phyloP scores from a whole-genome alignment of 2,329 filamentous ascomycete species.

The Ceratocystis ficicola region DNA sequence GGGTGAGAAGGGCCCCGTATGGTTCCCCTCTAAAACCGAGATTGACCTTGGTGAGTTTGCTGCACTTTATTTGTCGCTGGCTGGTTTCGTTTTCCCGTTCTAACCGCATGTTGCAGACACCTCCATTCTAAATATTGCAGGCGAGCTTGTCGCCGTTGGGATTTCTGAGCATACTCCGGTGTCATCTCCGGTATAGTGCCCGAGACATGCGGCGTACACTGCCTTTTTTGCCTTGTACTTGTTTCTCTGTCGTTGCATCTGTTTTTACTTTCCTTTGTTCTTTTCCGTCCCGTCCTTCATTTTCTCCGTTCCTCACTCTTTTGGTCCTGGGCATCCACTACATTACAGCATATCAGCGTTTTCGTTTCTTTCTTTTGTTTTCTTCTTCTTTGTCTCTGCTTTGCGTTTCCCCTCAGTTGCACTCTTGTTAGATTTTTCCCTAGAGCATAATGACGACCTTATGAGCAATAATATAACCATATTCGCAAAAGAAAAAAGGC shows the following conservation, averaged over 20 bases:
- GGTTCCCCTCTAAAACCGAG: constrained; percentile 21
- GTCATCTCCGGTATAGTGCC: constrained; percentile 6
- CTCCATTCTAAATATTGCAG: constrained; percentile 16
- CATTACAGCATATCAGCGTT: constrained; percentile 6
- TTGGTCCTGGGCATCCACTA: neutral
- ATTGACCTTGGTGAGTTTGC: constrained; percentile 19
- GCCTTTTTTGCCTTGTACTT: neutral
- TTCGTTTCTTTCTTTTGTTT: neutral
- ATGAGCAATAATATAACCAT: constrained; percentile 5
- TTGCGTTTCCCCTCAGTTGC: neutral
- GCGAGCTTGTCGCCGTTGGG: constrained; percentile 14
- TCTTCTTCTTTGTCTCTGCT: neutral
- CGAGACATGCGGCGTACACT: no score
- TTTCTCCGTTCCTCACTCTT: neutral
- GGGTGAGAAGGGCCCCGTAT: constrained; percentile 17
- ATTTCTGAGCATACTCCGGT: constrained; percentile 9
- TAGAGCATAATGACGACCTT: constrained; percentile 11
- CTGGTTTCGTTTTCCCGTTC: neutral
- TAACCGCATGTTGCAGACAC: constrained; percentile 10
- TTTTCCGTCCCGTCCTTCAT: neutral
- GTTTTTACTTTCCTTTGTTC: neutral
- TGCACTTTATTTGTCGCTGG: neutral
- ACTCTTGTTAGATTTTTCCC: constrained; percentile 7
- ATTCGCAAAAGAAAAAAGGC: neutral
- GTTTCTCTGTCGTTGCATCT: neutral